Evolutionary conservation across 768 basidiomycete species (phyloP).

Genomic region (Russula virescens): DNA sequence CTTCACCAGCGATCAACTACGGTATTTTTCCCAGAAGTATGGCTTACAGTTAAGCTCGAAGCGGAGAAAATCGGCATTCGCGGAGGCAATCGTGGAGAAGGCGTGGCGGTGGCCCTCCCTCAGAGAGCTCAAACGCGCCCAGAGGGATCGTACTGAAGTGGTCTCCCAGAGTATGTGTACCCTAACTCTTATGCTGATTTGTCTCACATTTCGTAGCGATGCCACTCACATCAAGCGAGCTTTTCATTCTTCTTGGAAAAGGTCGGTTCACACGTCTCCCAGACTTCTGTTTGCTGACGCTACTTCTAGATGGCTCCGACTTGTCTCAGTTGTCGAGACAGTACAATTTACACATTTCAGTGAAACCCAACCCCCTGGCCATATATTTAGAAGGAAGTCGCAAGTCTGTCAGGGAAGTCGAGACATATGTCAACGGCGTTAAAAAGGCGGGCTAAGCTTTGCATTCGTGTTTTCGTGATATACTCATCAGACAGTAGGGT

Average conservation of each 20-base stretch:
- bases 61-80: slow-evolving; percentile 37
- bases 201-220: slow-evolving; percentile 39
- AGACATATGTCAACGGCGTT: slow-evolving; percentile 42
- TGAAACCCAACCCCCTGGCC: slow-evolving; percentile 49
- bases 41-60: slow-evolving; percentile 31
- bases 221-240: slow-evolving; percentile 49
- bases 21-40: slow-evolving; percentile 46
- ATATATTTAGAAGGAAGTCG: slow-evolving; percentile 55
- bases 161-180: slow-evolving; percentile 40
- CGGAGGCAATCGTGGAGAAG: slow-evolving; percentile 52
- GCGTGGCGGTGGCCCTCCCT: slow-evolving; percentile 68
- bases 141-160: slow-evolving; percentile 46
- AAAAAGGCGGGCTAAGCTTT: slow-evolving; percentile 40
- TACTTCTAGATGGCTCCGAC: slow-evolving; percentile 52
- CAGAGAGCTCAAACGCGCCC: slow-evolving; percentile 43
- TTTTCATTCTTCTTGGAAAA: slow-evolving; percentile 69
- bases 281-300: slow-evolving; percentile 12
- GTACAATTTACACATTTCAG: slow-evolving; percentile 57
- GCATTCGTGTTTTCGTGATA: background rate
- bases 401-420: slow-evolving; percentile 44
- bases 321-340: slow-evolving; percentile 52
- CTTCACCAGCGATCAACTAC: slow-evolving; percentile 60
- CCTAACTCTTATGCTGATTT: slow-evolving; percentile 2
- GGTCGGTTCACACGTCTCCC: slow-evolving; percentile 36
- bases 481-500: slow-evolving; percentile 22